phyloP scores from a whole-genome alignment of 2,329 filamentous ascomycete genomes.

The Colletotrichum kahawae region DNA sequence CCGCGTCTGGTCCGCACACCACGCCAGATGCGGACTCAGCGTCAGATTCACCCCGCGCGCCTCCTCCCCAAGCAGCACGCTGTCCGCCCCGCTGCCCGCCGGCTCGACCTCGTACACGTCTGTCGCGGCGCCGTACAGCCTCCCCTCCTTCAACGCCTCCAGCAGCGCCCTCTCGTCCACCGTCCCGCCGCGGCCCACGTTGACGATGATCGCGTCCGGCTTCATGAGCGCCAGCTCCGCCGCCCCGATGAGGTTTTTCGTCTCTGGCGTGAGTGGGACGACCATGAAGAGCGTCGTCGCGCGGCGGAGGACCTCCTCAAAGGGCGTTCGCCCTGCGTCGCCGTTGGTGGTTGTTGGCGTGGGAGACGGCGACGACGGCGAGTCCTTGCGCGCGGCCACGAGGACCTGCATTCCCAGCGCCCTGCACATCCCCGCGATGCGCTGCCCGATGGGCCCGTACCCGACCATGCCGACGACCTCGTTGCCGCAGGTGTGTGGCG shows the following conservation, averaged over 20 bases:
- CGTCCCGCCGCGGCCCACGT: slow-evolving; percentile 37
- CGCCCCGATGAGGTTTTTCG: slow-evolving; percentile 23
- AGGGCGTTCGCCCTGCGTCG: neutral
- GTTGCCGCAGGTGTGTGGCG: slow-evolving; percentile 30
- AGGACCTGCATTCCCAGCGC: slow-evolving; percentile 28
- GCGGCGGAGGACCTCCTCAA: slow-evolving; percentile 24
- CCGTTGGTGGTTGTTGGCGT: neutral
- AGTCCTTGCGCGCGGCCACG: slow-evolving; percentile 27
- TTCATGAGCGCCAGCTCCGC: slow-evolving; percentile 23
- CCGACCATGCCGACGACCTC: slow-evolving; percentile 32
- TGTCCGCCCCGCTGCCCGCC: slow-evolving; percentile 18
- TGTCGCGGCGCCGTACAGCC: slow-evolving; percentile 38
- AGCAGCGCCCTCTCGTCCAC: slow-evolving; percentile 39
- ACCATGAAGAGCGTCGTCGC: slow-evolving; percentile 29
- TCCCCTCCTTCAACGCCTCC: slow-evolving; percentile 30
- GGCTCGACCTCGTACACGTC: slow-evolving; percentile 36
- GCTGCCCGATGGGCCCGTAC: slow-evolving; percentile 29
- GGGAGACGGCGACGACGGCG: neutral
- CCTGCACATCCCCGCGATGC: slow-evolving; percentile 24
- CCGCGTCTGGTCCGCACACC: slow-evolving; percentile 23
- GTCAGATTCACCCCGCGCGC: slow-evolving; percentile 30
- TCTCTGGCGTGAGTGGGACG: slow-evolving; percentile 26
- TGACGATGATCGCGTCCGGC: slow-evolving; percentile 28
- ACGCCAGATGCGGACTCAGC: slow-evolving; percentile 35
- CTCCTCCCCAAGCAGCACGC: slow-evolving; percentile 13